Evolutionary conservation across 2,329 filamentous ascomycete species (phyloP).

Genomic region (Scopulariopsis brevicaulis): DNA sequence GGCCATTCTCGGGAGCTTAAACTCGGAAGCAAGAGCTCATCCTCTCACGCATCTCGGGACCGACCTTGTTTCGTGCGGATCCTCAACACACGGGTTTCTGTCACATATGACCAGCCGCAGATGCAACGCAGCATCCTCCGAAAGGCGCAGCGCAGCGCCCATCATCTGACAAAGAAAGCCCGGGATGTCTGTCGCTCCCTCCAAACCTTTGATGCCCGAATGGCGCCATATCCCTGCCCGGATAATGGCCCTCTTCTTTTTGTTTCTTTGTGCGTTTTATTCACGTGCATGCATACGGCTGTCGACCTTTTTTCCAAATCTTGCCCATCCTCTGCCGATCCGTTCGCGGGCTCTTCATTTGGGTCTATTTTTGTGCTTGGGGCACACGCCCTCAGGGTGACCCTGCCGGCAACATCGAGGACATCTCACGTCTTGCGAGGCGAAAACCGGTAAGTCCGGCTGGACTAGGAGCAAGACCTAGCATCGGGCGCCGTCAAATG

Average conservation of each 20-base stretch:
- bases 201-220: constrained; percentile 1
- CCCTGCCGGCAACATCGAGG: not conserved
- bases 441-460: not conserved
- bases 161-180: not conserved
- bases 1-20: not conserved
- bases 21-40: not conserved
- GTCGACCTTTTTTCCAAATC: not conserved
- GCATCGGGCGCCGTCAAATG: too few species aligned
- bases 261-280: not conserved
- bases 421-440: not conserved
- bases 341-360: not conserved
- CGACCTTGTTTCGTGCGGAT: not conserved
- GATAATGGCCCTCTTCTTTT: not conserved
- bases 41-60: not conserved
- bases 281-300: not conserved
- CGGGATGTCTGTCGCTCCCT: not conserved
- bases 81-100: not conserved
- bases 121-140: not conserved
- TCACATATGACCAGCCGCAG: constrained; percentile 1
- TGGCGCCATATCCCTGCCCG: not conserved
- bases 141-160: not conserved
- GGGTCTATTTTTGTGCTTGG: not conserved
- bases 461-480: too few species aligned
- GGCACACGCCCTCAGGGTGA: not conserved
- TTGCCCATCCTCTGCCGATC: not conserved